phyloP scores from a whole-genome alignment of 306 rosid genomes.

The Delonix regia region DNA sequence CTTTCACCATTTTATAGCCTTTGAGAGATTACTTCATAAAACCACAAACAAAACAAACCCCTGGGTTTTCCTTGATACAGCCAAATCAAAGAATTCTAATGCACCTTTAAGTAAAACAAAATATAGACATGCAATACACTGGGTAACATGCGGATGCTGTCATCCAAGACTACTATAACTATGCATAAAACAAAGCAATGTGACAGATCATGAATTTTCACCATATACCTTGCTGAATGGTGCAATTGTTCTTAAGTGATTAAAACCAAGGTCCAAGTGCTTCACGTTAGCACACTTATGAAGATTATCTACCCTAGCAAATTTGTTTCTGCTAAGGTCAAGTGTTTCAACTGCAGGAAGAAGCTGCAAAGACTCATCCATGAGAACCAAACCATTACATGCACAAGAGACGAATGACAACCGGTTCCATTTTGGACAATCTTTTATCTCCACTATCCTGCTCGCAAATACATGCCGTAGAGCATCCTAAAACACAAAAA shows the following conservation, averaged over 20 bases:
- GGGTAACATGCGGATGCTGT: background rate
- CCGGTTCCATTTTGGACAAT: slow-evolving; percentile 84
- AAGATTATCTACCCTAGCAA: slow-evolving; percentile 87
- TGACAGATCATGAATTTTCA: background rate
- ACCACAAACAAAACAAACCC: slow-evolving; percentile 8
- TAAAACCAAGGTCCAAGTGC: slow-evolving; percentile 97
- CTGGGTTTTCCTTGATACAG: background rate
- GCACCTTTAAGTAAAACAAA: background rate
- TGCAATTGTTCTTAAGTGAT: slow-evolving; percentile 70
- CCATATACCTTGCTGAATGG: slow-evolving; percentile 67
- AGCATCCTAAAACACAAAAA: slow-evolving; percentile 69
- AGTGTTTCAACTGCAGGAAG: slow-evolving; percentile 88
- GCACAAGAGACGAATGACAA: slow-evolving; percentile 93
- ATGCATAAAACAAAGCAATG: background rate
- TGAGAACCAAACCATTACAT: slow-evolving; percentile 87
- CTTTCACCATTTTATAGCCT: background rate
- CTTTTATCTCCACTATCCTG: slow-evolving; percentile 85
- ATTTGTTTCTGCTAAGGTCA: slow-evolving; percentile 92
- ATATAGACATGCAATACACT: slow-evolving; percentile 5
- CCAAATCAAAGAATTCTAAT: slow-evolving; percentile 18
- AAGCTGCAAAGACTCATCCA: slow-evolving; percentile 97
- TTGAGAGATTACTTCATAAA: slow-evolving; percentile 17
- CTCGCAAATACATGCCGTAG: slow-evolving; percentile 89
- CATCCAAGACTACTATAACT: slow-evolving; percentile 5
- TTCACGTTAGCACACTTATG: slow-evolving; percentile 79